Base-by-base conservation (phyloP, 441 rosid species). In the Isatis lusitanica region DNA sequence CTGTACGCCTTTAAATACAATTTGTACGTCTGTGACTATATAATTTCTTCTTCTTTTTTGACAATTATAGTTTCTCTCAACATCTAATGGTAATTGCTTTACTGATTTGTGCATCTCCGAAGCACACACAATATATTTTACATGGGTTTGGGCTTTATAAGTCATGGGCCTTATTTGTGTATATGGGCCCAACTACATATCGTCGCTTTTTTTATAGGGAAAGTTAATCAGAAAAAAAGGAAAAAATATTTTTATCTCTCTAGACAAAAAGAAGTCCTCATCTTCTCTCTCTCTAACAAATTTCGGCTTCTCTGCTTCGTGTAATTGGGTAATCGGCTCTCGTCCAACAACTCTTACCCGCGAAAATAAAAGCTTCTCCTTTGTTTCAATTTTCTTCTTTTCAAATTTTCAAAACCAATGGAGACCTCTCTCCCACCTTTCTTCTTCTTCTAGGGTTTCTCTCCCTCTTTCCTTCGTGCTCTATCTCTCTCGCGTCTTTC, bases 331-430 rank as follows among this genome's bases (percentile, higher is more conserved):
- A 6, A 64, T 53, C 65, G 17, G 6, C 16, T 72, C 16, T 72
- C 70, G 36, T 42, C 9, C 40, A 61, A 63, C 46, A 36, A 59
- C 70, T 53, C 58, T 75, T 70, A 78, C 81, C 83, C 88, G 86
- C 88, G 74, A 75, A 83, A 75, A 79, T 11, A 47, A 73, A 47
- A 48, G 61, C 10, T 5, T n/a, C 30, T 24, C n/a, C 6, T 26
- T 44, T 16, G 48, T 47, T 5, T 33, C 12, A 28, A 55, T 57
- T 63, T 66, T 13, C 15, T 26, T 63, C 7, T 51, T 55, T 63
- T 58, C 57, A 75, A 68, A 71, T 4, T 53, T 53, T 66, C 55
- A 47, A 68, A 71, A 53, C 74, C 59, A 7, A 30, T 63, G 62
- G 21, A 61, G 58, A 39, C 52, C 69, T 62, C 61, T 17, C 38